These are phyloP conservation scores for Zymoseptoria pseudotritici DNA, from an alignment of 2,329 filamentous ascomycete species.

Conservation along the genomic window DNA sequence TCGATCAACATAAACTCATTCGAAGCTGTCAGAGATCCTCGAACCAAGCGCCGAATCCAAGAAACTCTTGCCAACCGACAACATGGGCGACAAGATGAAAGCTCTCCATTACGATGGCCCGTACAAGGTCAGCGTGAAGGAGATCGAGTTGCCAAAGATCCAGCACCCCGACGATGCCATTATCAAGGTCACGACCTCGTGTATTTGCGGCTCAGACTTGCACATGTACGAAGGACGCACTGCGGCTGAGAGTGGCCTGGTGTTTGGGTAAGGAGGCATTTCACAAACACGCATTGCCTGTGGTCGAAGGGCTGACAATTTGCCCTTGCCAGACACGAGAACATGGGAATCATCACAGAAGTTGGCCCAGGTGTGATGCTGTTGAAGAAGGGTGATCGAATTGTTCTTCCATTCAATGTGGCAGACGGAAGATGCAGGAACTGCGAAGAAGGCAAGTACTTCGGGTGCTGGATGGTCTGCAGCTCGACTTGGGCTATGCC, in stretches of 20 bases:
- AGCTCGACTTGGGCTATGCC: no score
- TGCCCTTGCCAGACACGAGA: constrained; percentile 35
- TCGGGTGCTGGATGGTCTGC: no score
- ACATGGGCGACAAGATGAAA: constrained; percentile 42
- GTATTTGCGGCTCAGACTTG: constrained; percentile 30
- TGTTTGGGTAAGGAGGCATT: constrained; percentile 39
- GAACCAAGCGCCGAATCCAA: background rate
- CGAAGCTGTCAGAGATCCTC: background rate
- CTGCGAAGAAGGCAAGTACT: constrained; percentile 51
- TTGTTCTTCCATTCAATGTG: constrained; percentile 60
- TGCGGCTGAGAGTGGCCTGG: constrained; percentile 54
- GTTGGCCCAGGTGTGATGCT: constrained; percentile 53
- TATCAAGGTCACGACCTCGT: constrained; percentile 57
- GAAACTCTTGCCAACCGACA: background rate
- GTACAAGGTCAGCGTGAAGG: constrained; percentile 51
- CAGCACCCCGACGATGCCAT: constrained; percentile 59
- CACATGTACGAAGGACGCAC: constrained; percentile 56
- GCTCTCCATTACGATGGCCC: constrained; percentile 57
- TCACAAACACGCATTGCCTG: background rate
- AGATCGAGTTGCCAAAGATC: constrained; percentile 51
- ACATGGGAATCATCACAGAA: constrained; percentile 35
- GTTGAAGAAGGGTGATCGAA: constrained; percentile 55
- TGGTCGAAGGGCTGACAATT: background rate
- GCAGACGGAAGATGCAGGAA: constrained; percentile 57
- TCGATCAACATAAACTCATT: background rate